These are phyloP conservation scores for Penicillium sp. DNA, from an alignment of 2,329 filamentous ascomycete species.

Conservation along the genomic window DNA sequence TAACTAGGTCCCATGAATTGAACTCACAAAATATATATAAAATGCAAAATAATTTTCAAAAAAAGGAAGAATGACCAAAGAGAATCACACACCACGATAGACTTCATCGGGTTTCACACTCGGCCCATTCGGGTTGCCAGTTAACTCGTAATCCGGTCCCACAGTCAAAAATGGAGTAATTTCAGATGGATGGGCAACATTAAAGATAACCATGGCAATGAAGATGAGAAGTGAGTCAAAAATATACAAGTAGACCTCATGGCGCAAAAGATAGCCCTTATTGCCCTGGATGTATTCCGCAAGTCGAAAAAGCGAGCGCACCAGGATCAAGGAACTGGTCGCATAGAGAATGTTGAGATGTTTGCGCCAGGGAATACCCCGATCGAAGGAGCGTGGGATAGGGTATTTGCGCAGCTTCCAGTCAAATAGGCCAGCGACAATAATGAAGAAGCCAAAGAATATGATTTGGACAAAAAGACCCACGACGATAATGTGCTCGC, in stretches of 20 bases:
- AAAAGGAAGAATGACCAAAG: not conserved
- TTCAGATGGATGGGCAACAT: not conserved
- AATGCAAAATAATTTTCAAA: not conserved
- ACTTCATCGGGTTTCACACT: not conserved
- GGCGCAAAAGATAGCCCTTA: not conserved
- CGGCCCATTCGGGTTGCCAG: no score
- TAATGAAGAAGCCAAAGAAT: not conserved
- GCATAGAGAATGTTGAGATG: not conserved
- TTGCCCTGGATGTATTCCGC: not conserved
- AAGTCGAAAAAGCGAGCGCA: not conserved
- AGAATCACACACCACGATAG: not conserved
- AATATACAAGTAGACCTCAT: not conserved
- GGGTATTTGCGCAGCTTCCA: not conserved
- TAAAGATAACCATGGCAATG: not conserved
- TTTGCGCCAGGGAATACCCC: not conserved
- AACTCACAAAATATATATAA: not conserved
- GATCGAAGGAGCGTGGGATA: not conserved
- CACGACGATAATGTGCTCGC: not conserved
- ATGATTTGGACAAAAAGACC: conserved; percentile 2
- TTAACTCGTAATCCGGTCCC: not conserved
- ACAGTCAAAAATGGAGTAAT: not conserved
- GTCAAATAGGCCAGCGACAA: not conserved
- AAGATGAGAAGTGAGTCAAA: not conserved
- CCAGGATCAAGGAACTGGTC: not conserved
- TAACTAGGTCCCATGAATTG: not conserved